Evolutionary conservation across 305 asterid species (phyloP).

Genomic region (Rubia occidens): DNA sequence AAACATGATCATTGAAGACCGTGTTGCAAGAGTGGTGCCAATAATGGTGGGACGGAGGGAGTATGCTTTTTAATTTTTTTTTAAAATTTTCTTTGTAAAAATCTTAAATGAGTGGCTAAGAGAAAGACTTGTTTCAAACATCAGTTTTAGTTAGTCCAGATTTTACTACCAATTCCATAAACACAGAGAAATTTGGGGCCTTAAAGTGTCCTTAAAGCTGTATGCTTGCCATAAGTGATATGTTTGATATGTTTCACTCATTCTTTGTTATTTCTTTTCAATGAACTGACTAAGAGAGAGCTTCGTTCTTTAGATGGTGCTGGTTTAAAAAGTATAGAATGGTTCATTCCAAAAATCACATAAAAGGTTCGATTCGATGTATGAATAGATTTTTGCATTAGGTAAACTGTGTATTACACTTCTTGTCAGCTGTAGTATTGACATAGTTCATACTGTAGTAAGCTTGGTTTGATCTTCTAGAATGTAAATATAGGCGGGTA

Average conservation of each 20-base stretch:
- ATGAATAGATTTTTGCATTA: not conserved
- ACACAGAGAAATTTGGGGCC: not conserved
- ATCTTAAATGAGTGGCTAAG: not conserved
- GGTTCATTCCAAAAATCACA: not conserved
- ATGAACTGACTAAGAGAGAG: not conserved
- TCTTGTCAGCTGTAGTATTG: not conserved
- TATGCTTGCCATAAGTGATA: not conserved
- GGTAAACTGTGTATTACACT: not conserved
- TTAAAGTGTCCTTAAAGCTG: not conserved
- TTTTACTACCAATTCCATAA: not conserved
- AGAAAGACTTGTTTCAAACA: not conserved
- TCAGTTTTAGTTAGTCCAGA: not conserved
- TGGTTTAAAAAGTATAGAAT: not conserved
- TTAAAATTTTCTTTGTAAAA: not conserved
- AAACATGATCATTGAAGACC: too few relatives aligned
- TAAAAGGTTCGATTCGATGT: not conserved
- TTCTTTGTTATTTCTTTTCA: not conserved
- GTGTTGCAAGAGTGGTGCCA: too few relatives aligned
- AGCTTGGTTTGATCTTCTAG: not conserved
- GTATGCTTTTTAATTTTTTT: too few relatives aligned
- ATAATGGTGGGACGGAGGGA: too few relatives aligned
- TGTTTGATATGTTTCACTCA: not conserved
- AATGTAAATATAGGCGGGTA: not conserved
- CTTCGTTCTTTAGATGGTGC: not conserved
- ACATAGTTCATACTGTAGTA: not conserved